These are phyloP conservation scores for Erysiphe pulchra DNA, from an alignment of 2,329 filamentous ascomycete species.

Conservation along the genomic window DNA sequence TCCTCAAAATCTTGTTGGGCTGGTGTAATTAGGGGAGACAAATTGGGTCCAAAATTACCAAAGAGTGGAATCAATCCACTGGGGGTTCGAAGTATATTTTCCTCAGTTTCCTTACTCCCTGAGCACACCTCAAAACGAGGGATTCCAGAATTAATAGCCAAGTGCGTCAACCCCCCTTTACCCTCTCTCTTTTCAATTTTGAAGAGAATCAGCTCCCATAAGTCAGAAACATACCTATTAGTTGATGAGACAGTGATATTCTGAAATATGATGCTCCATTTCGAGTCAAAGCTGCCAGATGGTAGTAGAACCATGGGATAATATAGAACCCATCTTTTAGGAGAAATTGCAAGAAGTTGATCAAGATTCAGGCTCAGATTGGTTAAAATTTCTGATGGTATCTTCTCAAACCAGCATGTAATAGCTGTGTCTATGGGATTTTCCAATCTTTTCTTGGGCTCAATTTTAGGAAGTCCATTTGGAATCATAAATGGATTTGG, in stretches of 20 bases:
- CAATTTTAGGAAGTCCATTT: no score
- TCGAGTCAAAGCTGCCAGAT: slow-evolving; percentile 27
- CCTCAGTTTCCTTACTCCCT: slow-evolving; percentile 10
- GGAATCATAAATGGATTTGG: no score
- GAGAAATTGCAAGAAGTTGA: slow-evolving; percentile 10
- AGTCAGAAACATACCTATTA: slow-evolving; percentile 3
- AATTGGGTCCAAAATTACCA: slow-evolving; percentile 43
- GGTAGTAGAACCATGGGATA: slow-evolving; percentile 35
- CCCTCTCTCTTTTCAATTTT: slow-evolving; percentile 19
- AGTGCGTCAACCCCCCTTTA: slow-evolving; percentile 22
- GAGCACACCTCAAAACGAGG: slow-evolving; percentile 17
- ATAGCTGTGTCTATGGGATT: slow-evolving; percentile 16
- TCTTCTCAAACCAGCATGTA: slow-evolving; percentile 13
- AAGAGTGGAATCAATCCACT: slow-evolving; percentile 40
- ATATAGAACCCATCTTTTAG: slow-evolving; percentile 33
- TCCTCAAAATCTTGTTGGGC: slow-evolving; percentile 26
- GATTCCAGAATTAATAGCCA: slow-evolving; percentile 36
- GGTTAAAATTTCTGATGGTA: slow-evolving; percentile 6
- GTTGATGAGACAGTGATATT: not conserved
- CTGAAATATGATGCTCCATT: slow-evolving; percentile 6
- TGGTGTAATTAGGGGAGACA: slow-evolving; percentile 1
- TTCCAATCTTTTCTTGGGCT: not conserved
- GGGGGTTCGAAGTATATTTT: slow-evolving; percentile 54
- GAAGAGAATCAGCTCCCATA: slow-evolving; percentile 25
- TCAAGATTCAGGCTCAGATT: slow-evolving; percentile 4